phyloP scores from a whole-genome alignment of 2,329 filamentous ascomycete species.

The Nigrograna mackinnonii region DNA sequence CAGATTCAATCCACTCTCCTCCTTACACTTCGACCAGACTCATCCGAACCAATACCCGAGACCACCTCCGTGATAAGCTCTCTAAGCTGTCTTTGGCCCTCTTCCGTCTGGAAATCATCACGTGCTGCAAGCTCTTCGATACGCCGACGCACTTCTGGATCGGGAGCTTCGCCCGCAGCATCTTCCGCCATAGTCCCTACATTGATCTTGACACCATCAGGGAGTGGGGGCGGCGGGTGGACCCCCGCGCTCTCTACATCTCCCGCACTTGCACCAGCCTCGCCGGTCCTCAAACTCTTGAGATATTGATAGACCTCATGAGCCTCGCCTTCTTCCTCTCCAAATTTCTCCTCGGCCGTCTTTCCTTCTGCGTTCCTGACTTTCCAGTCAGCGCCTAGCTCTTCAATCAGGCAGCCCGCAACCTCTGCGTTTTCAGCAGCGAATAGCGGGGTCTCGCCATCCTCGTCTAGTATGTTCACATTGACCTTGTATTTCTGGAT shows the following conservation, averaged over 20 bases:
- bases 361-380: slow-evolving; percentile 73
- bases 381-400: slow-evolving; percentile 71
- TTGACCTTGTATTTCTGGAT: slow-evolving; percentile 77
- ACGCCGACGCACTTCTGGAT: slow-evolving; percentile 79
- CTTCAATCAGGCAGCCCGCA: slow-evolving; percentile 79
- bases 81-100: slow-evolving; percentile 78
- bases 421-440: slow-evolving; percentile 82
- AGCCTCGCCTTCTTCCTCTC: slow-evolving; percentile 74
- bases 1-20: slow-evolving; percentile 39
- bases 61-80: slow-evolving; percentile 81
- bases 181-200: slow-evolving; percentile 71
- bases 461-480: slow-evolving; percentile 83
- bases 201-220: slow-evolving; percentile 76
- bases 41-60: slow-evolving; percentile 63
- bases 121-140: slow-evolving; percentile 88
- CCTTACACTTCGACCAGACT: slow-evolving; percentile 57
- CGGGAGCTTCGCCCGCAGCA: slow-evolving; percentile 63
- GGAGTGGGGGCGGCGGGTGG: slow-evolving; percentile 63
- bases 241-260: slow-evolving; percentile 24
- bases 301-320: slow-evolving; percentile 77
- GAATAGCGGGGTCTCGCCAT: slow-evolving; percentile 92
- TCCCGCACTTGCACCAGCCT: slow-evolving; percentile 26
- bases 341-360: slow-evolving; percentile 81
- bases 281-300: slow-evolving; percentile 26
- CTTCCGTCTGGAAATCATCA: slow-evolving; percentile 80